Conservation (phyloP, 306 rosid genomes). For the Sesbania bispinosa region DNA sequence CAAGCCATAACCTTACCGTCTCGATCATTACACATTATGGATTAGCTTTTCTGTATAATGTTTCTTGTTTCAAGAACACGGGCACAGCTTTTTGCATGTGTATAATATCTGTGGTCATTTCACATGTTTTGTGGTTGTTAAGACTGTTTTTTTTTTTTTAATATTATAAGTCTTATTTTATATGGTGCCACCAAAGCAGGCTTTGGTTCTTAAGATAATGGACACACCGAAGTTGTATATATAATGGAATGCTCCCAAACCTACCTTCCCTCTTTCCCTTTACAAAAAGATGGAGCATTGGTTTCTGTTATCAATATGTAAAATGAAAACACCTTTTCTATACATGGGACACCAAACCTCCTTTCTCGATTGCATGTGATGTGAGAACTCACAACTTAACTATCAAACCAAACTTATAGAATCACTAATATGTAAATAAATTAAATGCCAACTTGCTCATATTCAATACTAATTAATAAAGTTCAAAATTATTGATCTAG, state of each 20-base stretch:
- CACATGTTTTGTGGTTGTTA: slow-evolving; percentile 33
- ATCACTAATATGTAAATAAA: background rate
- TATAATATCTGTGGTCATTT: slow-evolving; percentile 41
- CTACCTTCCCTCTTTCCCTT: slow-evolving; percentile 24
- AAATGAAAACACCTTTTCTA: slow-evolving; percentile 42
- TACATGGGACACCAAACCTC: slow-evolving; percentile 18
- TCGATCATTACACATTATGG: slow-evolving; percentile 21
- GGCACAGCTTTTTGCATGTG: slow-evolving; percentile 37
- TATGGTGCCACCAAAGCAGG: slow-evolving; percentile 32
- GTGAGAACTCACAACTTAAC: slow-evolving; percentile 6
- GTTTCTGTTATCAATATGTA: slow-evolving; percentile 30
- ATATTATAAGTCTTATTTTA: slow-evolving; percentile 18
- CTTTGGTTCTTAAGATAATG: slow-evolving; percentile 21
- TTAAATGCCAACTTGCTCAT: background rate
- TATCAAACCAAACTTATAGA: slow-evolving; percentile 19
- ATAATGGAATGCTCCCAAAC: slow-evolving; percentile 34
- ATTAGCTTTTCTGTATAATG: slow-evolving; percentile 20
- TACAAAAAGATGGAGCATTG: slow-evolving; percentile 26
- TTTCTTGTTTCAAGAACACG: slow-evolving; percentile 47
- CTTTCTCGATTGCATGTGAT: slow-evolving; percentile 36
- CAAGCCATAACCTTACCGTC: slow-evolving; percentile 13
- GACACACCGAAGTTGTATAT: slow-evolving; percentile 26
- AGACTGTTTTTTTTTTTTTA: background rate
- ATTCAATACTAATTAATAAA: background rate
- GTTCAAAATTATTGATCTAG: background rate